Conservation (phyloP, 148 eudicot genomes). For the Nyssa sinensis region DNA sequence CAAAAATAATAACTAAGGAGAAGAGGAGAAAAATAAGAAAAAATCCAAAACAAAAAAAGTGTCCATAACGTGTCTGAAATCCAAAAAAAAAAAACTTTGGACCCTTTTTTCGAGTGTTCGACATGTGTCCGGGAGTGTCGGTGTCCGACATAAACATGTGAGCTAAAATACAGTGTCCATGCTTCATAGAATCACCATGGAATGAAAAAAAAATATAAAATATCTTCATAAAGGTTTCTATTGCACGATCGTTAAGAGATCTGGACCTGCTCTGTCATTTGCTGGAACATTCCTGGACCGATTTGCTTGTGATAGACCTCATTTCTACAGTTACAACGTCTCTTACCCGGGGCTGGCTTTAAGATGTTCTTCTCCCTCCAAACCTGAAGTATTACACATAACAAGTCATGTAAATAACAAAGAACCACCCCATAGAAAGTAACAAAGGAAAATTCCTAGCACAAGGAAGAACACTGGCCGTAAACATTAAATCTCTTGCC, state of each 20-base stretch:
- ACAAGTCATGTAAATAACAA: constrained; percentile 11
- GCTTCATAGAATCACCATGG: no score
- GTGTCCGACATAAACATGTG: no score
- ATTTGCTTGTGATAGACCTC: constrained; percentile 97
- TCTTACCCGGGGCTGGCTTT: constrained; percentile 85
- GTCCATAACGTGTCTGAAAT: no score
- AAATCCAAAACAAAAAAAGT: no score
- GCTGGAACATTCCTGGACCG: constrained; percentile 99
- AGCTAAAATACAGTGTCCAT: no score
- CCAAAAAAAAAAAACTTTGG: background rate
- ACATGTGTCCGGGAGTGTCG: no score
- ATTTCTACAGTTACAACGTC: constrained; percentile 92
- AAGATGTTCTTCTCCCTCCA: constrained; percentile 90
- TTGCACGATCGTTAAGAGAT: constrained; percentile 4
- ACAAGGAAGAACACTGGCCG: background rate
- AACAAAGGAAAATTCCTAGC: background rate
- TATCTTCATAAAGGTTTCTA: background rate
- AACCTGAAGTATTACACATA: constrained; percentile 44
- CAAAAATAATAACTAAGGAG: no score
- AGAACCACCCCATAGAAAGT: background rate
- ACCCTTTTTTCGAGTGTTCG: no score
- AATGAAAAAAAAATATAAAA: background rate
- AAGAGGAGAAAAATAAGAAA: no score
- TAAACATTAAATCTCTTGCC: background rate
- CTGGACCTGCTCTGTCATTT: constrained; percentile 92